phyloP scores from a whole-genome alignment of 106 monocot species.

The Apostasia ramifera region DNA sequence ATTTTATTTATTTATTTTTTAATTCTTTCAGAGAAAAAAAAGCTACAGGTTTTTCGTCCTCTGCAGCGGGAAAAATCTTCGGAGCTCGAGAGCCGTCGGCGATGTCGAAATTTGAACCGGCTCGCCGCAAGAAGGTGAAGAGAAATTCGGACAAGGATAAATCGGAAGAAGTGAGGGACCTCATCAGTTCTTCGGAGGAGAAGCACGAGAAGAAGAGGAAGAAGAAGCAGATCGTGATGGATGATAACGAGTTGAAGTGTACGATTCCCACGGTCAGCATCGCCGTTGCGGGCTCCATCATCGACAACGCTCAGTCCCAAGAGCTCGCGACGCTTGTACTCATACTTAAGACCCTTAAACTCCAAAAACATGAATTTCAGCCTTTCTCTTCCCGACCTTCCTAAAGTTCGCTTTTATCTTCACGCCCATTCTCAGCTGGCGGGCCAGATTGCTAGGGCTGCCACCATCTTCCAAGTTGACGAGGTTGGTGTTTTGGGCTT shows the following conservation, averaged over 20 bases:
- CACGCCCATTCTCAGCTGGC: conserved; percentile 41
- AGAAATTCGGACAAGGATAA: too few relatives aligned
- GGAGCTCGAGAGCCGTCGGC: too few relatives aligned
- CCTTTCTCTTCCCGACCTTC: not conserved
- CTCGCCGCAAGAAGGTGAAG: too few relatives aligned
- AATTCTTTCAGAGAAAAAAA: too few relatives aligned
- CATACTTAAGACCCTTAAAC: not conserved
- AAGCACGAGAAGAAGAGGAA: conserved; percentile 7
- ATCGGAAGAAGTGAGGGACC: too few relatives aligned
- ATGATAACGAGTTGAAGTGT: conserved; percentile 3
- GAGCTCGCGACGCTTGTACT: conserved; percentile 88
- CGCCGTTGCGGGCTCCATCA: conserved; percentile 85
- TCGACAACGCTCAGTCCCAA: conserved; percentile 92
- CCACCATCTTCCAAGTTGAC: conserved; percentile 84
- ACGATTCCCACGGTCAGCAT: conserved; percentile 64
- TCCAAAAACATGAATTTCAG: not conserved
- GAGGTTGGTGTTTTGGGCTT: conserved; percentile 38
- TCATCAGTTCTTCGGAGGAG: not conserved
- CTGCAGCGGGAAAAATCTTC: too few relatives aligned
- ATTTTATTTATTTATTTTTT: too few relatives aligned
- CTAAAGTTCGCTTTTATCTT: not conserved
- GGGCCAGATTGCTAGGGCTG: conserved; percentile 89
- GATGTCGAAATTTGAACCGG: too few relatives aligned
- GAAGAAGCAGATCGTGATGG: conserved; percentile 11
- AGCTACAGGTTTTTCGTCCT: too few relatives aligned